These are phyloP conservation scores for Marasmius fiardii DNA, from an alignment of 1,284 basidiomycete genomes.

Conservation along the genomic window DNA sequence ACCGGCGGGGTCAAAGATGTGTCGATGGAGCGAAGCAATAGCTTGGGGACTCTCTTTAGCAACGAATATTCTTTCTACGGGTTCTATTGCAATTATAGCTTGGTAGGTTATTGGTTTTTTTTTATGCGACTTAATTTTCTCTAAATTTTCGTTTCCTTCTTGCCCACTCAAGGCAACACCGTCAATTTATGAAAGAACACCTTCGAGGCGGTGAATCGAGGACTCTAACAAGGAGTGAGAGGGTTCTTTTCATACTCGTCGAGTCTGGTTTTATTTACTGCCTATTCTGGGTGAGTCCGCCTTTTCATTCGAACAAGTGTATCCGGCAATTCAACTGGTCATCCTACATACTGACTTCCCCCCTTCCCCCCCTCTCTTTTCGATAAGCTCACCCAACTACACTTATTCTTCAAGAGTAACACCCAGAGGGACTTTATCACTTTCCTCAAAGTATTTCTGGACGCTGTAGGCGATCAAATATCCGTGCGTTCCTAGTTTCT, in stretches of 20 bases:
- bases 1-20: conserved; percentile 3
- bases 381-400: conserved; percentile 4
- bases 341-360: neutral
- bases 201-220: neutral
- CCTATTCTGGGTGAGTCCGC: conserved; percentile 6
- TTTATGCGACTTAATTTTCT: too few species aligned
- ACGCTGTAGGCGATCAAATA: conserved; percentile 8
- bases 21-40: conserved; percentile 9
- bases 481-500: neutral
- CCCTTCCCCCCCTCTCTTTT: too few species aligned
- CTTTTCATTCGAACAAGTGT: neutral
- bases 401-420: conserved; percentile 1
- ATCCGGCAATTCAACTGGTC: too few species aligned
- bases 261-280: conserved; percentile 13
- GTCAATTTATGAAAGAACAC: neutral
- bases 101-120: conserved; percentile 5
- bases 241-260: conserved; percentile 4
- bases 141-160: neutral
- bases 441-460: conserved; percentile 2
- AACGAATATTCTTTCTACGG: conserved; percentile 7
- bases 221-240: neutral
- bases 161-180: neutral
- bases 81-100: conserved; percentile 7
- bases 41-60: conserved; percentile 9
- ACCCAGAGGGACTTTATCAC: neutral